Base-by-base conservation (phyloP, 345 rosid species). In the Passiflora organensis region DNA sequence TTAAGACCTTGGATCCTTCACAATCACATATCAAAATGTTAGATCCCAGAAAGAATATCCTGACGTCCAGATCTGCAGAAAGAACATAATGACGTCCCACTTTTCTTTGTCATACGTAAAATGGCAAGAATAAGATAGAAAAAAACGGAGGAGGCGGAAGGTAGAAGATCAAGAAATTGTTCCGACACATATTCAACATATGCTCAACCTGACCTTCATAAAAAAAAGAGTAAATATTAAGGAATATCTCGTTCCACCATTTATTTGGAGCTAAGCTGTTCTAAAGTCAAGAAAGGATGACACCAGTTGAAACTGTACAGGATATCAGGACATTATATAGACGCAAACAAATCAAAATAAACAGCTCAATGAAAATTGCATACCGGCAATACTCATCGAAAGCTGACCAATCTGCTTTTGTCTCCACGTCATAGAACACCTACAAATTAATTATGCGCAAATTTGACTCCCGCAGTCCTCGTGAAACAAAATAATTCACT, bases 301-400 rank as follows among this genome's bases (percentile, higher is more conserved):
- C n/a, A n/a, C n/a, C n/a, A n/a, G n/a, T n/a, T n/a, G n/a, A n/a
- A n/a, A n/a, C n/a, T n/a, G n/a, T n/a, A n/a, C n/a, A n/a, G n/a
- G n/a, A n/a, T n/a, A n/a, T n/a, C n/a, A n/a, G n/a, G n/a, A n/a
- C n/a, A n/a, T n/a, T n/a, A n/a, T n/a, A n/a, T n/a, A n/a, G n/a
- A n/a, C n/a, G n/a, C n/a, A n/a, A n/a, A n/a, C n/a, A n/a, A n/a
- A n/a, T n/a, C n/a, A n/a, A n/a, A n/a, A n/a, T n/a, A n/a, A n/a
- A n/a, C n/a, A n/a, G n/a, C n/a, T n/a, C n/a, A n/a, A n/a, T n/a
- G 36, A 50, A 55, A 66, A 53, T 53, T 49, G 23, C 70, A 67
- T 81, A 90, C 97, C 90, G 60, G 77, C 95, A 87, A 70, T 87
- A 84, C 13, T 73, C 83, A 74, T 76, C 65, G 34, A 83, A 82